These are phyloP conservation scores for Fimicolochytrium jonesii DNA, from an alignment of 192 early-diverging fungal genomes.

Conservation along the genomic window DNA sequence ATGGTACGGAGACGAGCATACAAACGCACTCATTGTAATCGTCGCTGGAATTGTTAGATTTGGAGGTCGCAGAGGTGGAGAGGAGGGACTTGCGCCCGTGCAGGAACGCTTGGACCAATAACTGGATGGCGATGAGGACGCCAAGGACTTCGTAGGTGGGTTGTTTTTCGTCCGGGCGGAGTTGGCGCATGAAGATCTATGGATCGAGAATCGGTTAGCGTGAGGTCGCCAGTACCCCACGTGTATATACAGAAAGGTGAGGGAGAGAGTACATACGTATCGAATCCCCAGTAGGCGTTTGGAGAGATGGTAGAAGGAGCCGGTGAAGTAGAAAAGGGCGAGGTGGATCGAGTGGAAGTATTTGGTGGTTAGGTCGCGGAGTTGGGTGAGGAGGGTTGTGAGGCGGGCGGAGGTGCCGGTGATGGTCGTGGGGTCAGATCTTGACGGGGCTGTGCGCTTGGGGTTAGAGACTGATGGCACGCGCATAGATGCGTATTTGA, in stretches of 20 bases:
- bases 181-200: slow-evolving; percentile 71
- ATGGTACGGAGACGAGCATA: neutral
- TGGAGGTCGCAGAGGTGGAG: neutral
- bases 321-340: slow-evolving; percentile 85
- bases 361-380: too few relatives aligned
- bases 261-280: slow-evolving; percentile 51
- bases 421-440: too few relatives aligned
- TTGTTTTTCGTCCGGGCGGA: slow-evolving; percentile 67
- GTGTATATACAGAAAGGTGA: neutral
- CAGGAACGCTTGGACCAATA: slow-evolving; percentile 53
- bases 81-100: too few relatives aligned
- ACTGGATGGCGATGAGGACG: slow-evolving; percentile 69
- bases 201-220: too few relatives aligned
- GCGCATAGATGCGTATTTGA: too few relatives aligned
- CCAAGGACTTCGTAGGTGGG: slow-evolving; percentile 84
- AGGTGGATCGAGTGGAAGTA: slow-evolving; percentile 57
- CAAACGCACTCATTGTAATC: slow-evolving; percentile 18
- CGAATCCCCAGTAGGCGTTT: slow-evolving; percentile 76
- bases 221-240: neutral
- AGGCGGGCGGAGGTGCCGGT: too few relatives aligned
- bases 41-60: neutral
- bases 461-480: too few relatives aligned
- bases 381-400: too few relatives aligned
- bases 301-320: slow-evolving; percentile 75
- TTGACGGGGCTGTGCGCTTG: too few relatives aligned